Conservation (phyloP, 345 rosid genomes). For the Microthlaspi erraticum region DNA sequence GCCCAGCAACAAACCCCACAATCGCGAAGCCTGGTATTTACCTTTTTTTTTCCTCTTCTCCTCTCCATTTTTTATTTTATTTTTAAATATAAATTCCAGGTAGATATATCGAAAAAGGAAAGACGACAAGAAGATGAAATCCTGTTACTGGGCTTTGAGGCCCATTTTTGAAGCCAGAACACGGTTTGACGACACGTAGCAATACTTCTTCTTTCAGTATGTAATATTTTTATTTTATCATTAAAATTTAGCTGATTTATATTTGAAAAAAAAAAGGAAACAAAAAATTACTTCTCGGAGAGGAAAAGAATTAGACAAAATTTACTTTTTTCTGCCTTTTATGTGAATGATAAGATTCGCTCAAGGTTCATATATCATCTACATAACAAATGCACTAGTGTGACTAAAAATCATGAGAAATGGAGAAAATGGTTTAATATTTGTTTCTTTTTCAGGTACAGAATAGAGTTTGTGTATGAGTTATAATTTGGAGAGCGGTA, state of each 20-base stretch:
- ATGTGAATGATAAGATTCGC: not conserved
- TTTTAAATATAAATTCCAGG: constrained; percentile 28
- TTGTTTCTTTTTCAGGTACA: constrained; percentile 29
- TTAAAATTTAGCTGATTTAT: not conserved
- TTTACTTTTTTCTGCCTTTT: not conserved
- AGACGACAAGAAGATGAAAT: not conserved
- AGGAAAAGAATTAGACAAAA: not conserved
- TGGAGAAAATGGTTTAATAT: constrained; percentile 5
- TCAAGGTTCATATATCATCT: not conserved
- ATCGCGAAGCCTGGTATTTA: constrained; percentile 26
- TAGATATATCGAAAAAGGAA: constrained; percentile 4
- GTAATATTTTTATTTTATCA: not conserved
- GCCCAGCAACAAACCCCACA: constrained; percentile 48
- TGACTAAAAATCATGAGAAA: not conserved
- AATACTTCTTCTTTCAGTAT: not conserved
- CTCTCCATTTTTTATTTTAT: not conserved
- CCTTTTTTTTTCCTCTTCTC: not conserved
- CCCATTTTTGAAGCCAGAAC: constrained; percentile 12
- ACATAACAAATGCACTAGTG: constrained; percentile 7
- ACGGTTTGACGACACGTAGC: not conserved
- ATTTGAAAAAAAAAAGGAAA: not conserved
- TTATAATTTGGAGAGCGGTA: constrained; percentile 22
- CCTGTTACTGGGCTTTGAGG: constrained; percentile 35
- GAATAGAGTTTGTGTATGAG: constrained; percentile 28
- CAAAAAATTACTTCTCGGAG: not conserved